A percentile compares a stretch with the other conserved stretches of the same genome.
phyloP scores from a whole-genome alignment of 768 basidiomycete species.

The Daedaleopsis sinensis region DNA sequence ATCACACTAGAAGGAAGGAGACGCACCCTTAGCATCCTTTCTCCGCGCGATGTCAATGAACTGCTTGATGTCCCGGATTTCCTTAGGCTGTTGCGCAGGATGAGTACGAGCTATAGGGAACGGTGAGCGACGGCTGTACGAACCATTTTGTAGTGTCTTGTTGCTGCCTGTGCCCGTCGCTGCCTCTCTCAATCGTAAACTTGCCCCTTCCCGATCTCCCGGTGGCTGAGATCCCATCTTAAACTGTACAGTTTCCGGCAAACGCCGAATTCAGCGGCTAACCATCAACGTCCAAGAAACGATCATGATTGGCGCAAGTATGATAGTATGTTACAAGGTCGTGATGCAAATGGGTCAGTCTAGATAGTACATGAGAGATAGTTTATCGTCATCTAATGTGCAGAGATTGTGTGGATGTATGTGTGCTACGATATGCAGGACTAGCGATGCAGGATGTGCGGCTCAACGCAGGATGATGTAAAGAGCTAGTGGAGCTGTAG shows the following conservation, averaged over 20 bases:
- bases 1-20: not conserved
- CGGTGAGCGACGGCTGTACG: not conserved
- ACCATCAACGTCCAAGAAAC: no score
- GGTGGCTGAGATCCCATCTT: constrained; percentile 23
- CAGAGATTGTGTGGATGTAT: not conserved
- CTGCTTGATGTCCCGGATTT: constrained; percentile 97
- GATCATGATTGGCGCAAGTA: no score
- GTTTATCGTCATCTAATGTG: not conserved
- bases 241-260: constrained; percentile 17
- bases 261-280: not conserved
- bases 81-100: constrained; percentile 71
- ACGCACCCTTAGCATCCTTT: constrained; percentile 96
- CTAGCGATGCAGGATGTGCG: not conserved
- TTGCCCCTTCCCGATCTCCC: not conserved
- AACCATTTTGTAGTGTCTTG: constrained; percentile 20
- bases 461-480: not conserved
- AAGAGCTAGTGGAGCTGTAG: not conserved
- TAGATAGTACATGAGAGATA: not conserved
- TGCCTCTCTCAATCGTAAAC: not conserved
- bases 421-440: not conserved
- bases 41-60: constrained; percentile 97
- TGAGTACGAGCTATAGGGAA: not conserved
- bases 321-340: no score
- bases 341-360: not conserved
- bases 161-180: constrained; percentile 6